Evolutionary conservation across 805 yeast species (phyloP), one percentile per base, ranked within the genome.

Genomic region (Teunomyces pallodes): DNA sequence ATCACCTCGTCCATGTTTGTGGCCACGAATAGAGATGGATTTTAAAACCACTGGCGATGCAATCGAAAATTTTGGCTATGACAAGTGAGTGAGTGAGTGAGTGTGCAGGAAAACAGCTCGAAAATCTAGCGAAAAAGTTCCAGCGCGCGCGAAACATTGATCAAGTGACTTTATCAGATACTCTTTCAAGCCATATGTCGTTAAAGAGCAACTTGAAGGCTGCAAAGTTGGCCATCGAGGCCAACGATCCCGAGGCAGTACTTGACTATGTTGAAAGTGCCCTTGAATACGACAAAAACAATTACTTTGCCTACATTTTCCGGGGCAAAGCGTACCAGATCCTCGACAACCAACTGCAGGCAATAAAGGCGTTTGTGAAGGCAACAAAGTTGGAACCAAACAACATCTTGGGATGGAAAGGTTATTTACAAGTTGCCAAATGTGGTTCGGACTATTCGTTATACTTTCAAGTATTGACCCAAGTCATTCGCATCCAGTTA

Each of bases 351-450:
- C 48, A 61, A 4, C 57, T 60, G 1, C 56, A 62, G 3, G 84
- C 88, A 0, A 52, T 66, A 9, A 53, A 52, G 24, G 62, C 76
- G 9, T 85, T 83, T 56, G 56, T 58, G 28, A 59, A 57, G 16
- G 90, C 90, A 0, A 75, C 81, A 2, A 56, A 61, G 5, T 45
- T 83, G 1, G 77, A 81, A 27, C 76, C 80, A 0, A 69, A 70
- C 1, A 80, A 84, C 44, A 53, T 82, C 1, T 62, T 79, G 24
- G 95, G 90, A 0, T 91, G 94, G 95, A 89, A 87, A 58, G 98
- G 98, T 1, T 73, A 84, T 50, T 66, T 82, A 49, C 76, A 80
- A 42, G 63, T 81, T 0, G 72, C 67, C 9, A 66, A 67, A 46
- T 56, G 65, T 9, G 54, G 56, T 29, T 61, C 70, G 3, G 76